These are phyloP conservation scores for Eremochloa ophiuroides DNA, from an alignment of 176 grass and related monocot genomes.

Conservation along the genomic window DNA sequence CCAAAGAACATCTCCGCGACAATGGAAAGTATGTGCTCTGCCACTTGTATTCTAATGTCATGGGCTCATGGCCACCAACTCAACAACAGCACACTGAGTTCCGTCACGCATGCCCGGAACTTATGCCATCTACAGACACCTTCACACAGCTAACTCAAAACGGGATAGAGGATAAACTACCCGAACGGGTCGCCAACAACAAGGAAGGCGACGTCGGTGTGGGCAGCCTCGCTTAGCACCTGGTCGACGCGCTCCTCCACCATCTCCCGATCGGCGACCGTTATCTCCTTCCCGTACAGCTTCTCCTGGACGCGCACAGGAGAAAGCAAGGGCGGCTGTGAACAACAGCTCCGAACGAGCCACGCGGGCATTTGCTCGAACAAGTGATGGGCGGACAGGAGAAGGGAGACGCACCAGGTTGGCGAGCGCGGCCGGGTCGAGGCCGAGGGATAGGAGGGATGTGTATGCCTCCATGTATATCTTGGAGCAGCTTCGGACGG, in stretches of 20 bases:
- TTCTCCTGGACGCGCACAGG: slow-evolving; percentile 48
- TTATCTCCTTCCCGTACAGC: slow-evolving; percentile 80
- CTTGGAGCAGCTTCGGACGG: slow-evolving; percentile 61
- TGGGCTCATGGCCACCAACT: not conserved
- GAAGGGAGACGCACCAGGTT: slow-evolving; percentile 43
- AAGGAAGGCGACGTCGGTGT: slow-evolving; percentile 67
- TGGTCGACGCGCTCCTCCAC: slow-evolving; percentile 80
- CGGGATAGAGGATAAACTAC: slow-evolving; percentile 16
- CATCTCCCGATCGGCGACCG: slow-evolving; percentile 87
- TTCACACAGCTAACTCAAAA: not conserved
- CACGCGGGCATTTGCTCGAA: not conserved
- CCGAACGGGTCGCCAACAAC: slow-evolving; percentile 95
- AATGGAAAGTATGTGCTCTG: not conserved
- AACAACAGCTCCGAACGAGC: not conserved
- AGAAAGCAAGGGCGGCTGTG: not conserved
- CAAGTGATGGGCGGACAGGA: not conserved
- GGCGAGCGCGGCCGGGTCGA: slow-evolving; percentile 66
- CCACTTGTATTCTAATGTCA: not conserved
- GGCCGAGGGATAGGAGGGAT: slow-evolving; percentile 80
- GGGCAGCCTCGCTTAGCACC: slow-evolving; percentile 47
- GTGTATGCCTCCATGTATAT: slow-evolving; percentile 96
- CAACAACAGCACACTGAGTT: not conserved
- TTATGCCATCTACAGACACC: not conserved
- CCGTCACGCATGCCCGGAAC: not conserved
- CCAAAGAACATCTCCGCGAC: not conserved